These are phyloP conservation scores for Hypoxylon sp. DNA, from an alignment of 2,329 filamentous ascomycete species.

Conservation along the genomic window DNA sequence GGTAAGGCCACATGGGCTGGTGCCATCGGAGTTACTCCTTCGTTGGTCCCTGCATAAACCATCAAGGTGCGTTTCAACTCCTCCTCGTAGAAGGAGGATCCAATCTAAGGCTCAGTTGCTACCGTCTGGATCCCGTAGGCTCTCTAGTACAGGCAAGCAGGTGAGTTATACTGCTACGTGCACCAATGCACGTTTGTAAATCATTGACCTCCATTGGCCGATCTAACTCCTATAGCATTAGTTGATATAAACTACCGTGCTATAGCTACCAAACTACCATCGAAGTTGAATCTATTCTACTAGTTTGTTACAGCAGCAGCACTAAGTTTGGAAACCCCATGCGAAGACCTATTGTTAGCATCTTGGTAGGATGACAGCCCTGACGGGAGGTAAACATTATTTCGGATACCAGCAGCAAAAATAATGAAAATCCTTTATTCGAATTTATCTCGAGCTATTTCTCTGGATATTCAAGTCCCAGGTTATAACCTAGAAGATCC, in stretches of 20 bases:
- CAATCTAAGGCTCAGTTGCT: conserved; percentile 13
- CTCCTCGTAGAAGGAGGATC: conserved; percentile 27
- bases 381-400: neutral
- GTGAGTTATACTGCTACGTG: conserved; percentile 1
- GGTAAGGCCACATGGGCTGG: conserved; percentile 34
- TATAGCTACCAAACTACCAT: conserved; percentile 14
- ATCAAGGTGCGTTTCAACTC: conserved; percentile 32
- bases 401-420: conserved; percentile 6
- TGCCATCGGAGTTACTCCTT: conserved; percentile 32
- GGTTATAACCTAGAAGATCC: neutral
- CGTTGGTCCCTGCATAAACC: conserved; percentile 35
- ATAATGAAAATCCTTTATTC: conserved; percentile 19
- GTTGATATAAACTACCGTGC: conserved; percentile 10
- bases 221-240: conserved; percentile 9
- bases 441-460: conserved; percentile 27
- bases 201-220: conserved; percentile 22
- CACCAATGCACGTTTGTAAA: conserved; percentile 28
- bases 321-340: conserved; percentile 10
- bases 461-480: neutral
- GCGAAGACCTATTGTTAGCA: conserved; percentile 20
- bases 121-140: conserved; percentile 5
- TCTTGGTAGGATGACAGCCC: conserved; percentile 19
- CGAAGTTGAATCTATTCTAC: conserved; percentile 1
- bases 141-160: neutral
- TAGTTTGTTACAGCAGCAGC: conserved; percentile 4